Evolutionary conservation across 2,329 filamentous ascomycete genomes (phyloP), one percentile per base, ranked within the genome.

Genomic region (Emergomyces orientalis): DNA sequence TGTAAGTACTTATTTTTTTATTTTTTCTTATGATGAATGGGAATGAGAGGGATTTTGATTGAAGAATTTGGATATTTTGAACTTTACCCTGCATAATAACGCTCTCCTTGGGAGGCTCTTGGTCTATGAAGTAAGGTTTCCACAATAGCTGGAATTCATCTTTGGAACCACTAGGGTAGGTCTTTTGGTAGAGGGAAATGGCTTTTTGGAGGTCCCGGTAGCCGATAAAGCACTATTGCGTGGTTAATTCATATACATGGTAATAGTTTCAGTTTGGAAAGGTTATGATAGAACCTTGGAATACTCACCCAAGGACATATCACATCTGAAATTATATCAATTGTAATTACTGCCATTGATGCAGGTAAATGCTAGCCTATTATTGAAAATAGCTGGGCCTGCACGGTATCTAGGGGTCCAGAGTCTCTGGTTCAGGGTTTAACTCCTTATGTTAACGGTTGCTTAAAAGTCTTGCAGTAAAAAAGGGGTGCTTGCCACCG

Each of bases 141-240:
- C 66, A 68, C 14, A 19, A 27, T 3, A 66, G 59, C 13, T 60
- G 34, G 43, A 67, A 63, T 6, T 19, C 39, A 47, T 67, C 64
- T 4, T 62, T 60, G 13, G 65, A 65, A 14, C 65, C 65, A 0
- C 62, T 63, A 1, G 66, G 66, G 41, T 65, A 67, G 14, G 65
- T 68, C 27, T 66, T 67, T 25, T 62, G 57, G 49, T 66, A 68
- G 19, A 68, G 49, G 2, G 41, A 47, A 22, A 68, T 65, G 13
- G 65, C 64, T 49, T 59, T 62, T 60, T 64, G 59, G 4, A 67
- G 62, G 32, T 39, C 59, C 41, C 60, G 63, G 49, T 65, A 66
- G 32, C 64, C 66, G 54, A 67, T 64, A 58, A 64, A 65, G 62
- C 65, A 68, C 66, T 67, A 59, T 63, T 27, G 30, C 14, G n/a